Evolutionary conservation across 768 basidiomycete genomes (phyloP).

Genomic region (Serendipita sp.): DNA sequence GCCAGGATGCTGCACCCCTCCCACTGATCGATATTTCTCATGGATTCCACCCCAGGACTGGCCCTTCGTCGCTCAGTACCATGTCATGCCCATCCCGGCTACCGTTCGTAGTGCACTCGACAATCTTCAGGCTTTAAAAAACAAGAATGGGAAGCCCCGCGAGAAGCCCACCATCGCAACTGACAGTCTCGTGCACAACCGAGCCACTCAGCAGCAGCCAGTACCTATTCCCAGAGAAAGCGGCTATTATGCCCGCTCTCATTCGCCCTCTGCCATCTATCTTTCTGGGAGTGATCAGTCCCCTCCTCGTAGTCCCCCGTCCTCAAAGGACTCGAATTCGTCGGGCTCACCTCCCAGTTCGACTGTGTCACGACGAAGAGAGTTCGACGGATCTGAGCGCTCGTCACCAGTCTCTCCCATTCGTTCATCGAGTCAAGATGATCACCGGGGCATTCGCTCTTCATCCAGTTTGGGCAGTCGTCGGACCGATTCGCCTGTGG

Average conservation of each 20-base stretch:
- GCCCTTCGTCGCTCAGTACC: conserved; percentile 62
- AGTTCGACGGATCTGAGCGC: conserved; percentile 4
- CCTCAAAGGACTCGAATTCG: background rate
- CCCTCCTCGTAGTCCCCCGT: background rate
- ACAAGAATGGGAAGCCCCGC: background rate
- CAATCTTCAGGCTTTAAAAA: conserved; percentile 14
- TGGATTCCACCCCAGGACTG: conserved; percentile 61
- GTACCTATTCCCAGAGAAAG: background rate
- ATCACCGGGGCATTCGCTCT: background rate
- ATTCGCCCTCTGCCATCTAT: background rate
- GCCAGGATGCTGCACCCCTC: conserved; percentile 83
- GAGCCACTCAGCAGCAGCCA: background rate
- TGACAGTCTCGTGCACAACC: background rate
- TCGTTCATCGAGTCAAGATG: conserved; percentile 3
- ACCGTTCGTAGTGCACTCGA: conserved; percentile 58
- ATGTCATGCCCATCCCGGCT: conserved; percentile 55
- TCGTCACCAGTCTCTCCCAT: background rate
- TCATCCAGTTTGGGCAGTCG: background rate
- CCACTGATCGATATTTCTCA: conserved; percentile 40
- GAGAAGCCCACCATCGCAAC: background rate
- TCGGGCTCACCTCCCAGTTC: conserved; percentile 4
- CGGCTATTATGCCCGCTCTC: background rate
- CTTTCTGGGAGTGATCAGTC: background rate
- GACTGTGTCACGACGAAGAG: background rate
- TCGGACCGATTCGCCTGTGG: background rate